Conservation (phyloP, 305 asterid genomes). For the Fraxinus dipetala region DNA sequence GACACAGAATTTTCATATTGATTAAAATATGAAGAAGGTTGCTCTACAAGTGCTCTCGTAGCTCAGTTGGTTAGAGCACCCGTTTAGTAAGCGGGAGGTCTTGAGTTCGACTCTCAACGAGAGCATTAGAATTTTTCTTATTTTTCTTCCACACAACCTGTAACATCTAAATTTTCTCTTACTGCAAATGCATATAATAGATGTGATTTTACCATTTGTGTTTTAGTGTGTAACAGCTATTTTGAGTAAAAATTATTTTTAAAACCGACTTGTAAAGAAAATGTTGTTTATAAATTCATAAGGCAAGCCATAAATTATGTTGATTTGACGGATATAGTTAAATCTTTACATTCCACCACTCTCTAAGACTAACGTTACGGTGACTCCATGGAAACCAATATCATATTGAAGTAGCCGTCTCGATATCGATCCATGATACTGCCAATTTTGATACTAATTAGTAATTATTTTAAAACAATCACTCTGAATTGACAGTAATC, state of each 20-base stretch:
- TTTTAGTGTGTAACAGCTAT: neutral
- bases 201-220: neutral
- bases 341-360: neutral
- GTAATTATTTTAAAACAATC: neutral
- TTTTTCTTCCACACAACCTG: neutral
- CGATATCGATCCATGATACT: neutral
- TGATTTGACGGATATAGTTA: too few relatives aligned
- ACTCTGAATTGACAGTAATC: neutral
- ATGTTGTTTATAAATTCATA: neutral
- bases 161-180: neutral
- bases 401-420: neutral
- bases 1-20: neutral
- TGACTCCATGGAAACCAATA: neutral
- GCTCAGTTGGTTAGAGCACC: conserved; percentile 68
- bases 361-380: too few relatives aligned
- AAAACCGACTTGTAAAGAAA: too few relatives aligned
- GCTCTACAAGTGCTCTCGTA: conserved; percentile 22
- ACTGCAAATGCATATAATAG: neutral
- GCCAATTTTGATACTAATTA: neutral
- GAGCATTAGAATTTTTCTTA: conserved; percentile 20
- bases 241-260: neutral
- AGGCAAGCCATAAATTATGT: neutral
- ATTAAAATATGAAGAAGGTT: neutral
- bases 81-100: conserved; percentile 69
- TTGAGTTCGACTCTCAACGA: conserved; percentile 63